phyloP scores from a whole-genome alignment of 2,329 filamentous ascomycete genomes.

The Trichoderma sp. region DNA sequence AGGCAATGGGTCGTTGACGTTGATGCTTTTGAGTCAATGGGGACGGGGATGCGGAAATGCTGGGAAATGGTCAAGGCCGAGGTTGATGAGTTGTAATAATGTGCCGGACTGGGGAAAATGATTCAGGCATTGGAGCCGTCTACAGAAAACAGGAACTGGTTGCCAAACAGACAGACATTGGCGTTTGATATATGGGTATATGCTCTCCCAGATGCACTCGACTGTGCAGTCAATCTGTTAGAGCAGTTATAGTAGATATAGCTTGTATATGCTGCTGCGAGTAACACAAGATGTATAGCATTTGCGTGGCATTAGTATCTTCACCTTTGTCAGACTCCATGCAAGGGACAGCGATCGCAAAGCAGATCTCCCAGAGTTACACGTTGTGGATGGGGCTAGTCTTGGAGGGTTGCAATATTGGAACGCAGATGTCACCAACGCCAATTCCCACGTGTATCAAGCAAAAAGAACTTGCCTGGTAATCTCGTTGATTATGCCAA shows the following conservation, averaged over 20 bases:
- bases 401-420: neutral
- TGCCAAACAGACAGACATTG: neutral
- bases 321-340: neutral
- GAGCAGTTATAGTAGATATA: neutral
- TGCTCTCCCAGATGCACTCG: neutral
- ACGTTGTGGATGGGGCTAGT: neutral
- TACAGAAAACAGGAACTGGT: neutral
- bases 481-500: neutral
- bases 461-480: neutral
- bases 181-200: neutral
- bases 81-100: neutral
- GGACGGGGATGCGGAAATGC: slow-evolving; percentile 60
- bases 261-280: no score
- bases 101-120: neutral
- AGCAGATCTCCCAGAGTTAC: neutral
- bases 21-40: slow-evolving; percentile 54
- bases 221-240: neutral
- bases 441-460: neutral
- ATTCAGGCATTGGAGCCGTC: neutral
- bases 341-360: neutral
- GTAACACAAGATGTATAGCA: no score
- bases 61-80: slow-evolving; percentile 48
- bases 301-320: no score
- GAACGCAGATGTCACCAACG: neutral
- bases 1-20: slow-evolving; percentile 46